Percentiles rank a stretch among this genome's conserved stretches.
phyloP scores from a whole-genome alignment of 441 rosid species.

The Arabidopsis hybrid region DNA sequence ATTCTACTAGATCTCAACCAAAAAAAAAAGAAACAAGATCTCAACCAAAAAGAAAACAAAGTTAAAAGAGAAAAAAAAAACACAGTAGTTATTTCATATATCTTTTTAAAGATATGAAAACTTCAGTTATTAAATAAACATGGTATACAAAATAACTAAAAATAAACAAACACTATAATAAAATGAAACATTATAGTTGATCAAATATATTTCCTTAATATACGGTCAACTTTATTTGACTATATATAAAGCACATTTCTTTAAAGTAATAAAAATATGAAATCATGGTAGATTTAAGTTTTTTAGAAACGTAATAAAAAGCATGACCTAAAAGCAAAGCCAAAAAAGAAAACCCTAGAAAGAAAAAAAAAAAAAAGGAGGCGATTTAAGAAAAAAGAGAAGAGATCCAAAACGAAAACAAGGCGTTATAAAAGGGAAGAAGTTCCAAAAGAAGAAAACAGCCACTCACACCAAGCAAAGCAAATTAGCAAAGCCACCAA shows the following conservation, averaged over 20 bases:
- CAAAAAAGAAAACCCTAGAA: conserved; percentile 10
- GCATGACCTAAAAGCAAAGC: background rate
- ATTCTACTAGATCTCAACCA: background rate
- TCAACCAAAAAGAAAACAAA: background rate
- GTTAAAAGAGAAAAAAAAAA: background rate
- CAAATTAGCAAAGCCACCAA: conserved; percentile 47
- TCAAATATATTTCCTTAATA: conserved; percentile 8
- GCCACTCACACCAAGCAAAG: conserved; percentile 36
- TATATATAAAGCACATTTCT: background rate
- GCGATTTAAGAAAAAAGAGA: background rate
- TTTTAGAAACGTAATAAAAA: conserved; percentile 27
- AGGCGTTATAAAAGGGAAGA: conserved; percentile 39
- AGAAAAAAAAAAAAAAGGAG: background rate
- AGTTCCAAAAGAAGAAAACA: conserved; percentile 43
- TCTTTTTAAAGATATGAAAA: background rate
- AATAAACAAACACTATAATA: background rate
- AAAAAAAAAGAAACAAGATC: background rate
- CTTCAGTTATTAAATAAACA: background rate
- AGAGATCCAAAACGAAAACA: conserved; percentile 32
- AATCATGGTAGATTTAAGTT: background rate
- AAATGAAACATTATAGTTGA: background rate
- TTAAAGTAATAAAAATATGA: background rate
- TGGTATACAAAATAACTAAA: background rate
- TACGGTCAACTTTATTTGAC: background rate
- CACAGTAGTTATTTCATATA: background rate